These are phyloP conservation scores for Termitomyces heimii DNA, from an alignment of 768 basidiomycete genomes.

Conservation along the genomic window DNA sequence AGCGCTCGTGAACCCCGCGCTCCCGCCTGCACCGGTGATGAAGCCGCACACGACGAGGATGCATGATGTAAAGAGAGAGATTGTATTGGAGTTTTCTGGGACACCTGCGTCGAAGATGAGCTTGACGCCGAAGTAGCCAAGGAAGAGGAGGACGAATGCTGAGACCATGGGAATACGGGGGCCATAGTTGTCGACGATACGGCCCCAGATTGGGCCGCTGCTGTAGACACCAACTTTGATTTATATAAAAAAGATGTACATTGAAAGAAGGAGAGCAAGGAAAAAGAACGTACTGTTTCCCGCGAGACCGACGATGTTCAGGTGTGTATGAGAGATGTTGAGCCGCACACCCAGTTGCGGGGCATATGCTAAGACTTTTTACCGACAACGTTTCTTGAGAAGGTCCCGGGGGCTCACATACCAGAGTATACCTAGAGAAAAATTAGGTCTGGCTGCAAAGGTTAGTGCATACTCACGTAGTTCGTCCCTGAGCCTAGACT, in stretches of 20 bases:
- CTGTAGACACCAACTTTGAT: slow-evolving; percentile 67
- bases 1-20: slow-evolving; percentile 61
- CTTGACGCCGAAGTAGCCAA: slow-evolving; percentile 74
- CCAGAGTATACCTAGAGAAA: slow-evolving; percentile 35
- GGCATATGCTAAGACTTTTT: slow-evolving; percentile 57
- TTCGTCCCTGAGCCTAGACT: slow-evolving; percentile 66
- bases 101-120: slow-evolving; percentile 57
- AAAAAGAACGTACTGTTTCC: slow-evolving; percentile 54
- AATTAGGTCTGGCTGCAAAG: slow-evolving; percentile 3
- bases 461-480: slow-evolving; percentile 47
- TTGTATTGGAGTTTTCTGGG: slow-evolving; percentile 22
- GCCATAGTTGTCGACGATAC: slow-evolving; percentile 68
- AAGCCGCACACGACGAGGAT: slow-evolving; percentile 58
- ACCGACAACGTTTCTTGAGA: not conserved
- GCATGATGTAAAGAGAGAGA: slow-evolving; percentile 37
- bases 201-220: slow-evolving; percentile 74
- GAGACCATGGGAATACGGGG: slow-evolving; percentile 60
- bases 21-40: slow-evolving; percentile 74
- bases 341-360: slow-evolving; percentile 82
- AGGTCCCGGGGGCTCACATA: slow-evolving; percentile 14
- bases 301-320: slow-evolving; percentile 77
- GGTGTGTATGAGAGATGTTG: slow-evolving; percentile 68
- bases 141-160: slow-evolving; percentile 53
- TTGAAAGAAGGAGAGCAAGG: not conserved
- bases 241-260: not conserved